These are phyloP conservation scores for Saturnispora saitoi DNA, from an alignment of 805 yeast species.

Conservation along the genomic window DNA sequence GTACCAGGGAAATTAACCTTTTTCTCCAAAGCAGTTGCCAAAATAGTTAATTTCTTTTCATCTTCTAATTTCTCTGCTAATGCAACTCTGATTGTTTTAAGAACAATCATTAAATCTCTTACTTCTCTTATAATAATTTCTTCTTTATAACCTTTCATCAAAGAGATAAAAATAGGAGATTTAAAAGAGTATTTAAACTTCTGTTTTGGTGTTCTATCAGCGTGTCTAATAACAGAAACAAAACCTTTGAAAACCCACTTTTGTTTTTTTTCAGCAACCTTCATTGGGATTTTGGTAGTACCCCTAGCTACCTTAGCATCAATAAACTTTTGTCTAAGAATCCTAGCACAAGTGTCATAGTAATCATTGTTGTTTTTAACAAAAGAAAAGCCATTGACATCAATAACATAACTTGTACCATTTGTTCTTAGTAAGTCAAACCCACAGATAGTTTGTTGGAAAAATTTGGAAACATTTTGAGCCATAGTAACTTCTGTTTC, in stretches of 20 bases:
- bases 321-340: conserved; percentile 64
- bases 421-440: conserved; percentile 87
- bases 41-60: conserved; percentile 60
- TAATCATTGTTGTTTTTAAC: conserved; percentile 86
- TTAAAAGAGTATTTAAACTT: conserved; percentile 93
- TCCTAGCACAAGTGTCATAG: conserved; percentile 75
- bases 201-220: conserved; percentile 97
- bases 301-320: conserved; percentile 47
- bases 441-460: conserved; percentile 94
- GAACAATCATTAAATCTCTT: conserved; percentile 74
- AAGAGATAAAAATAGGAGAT: conserved; percentile 74
- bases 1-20: conserved; percentile 92
- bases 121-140: conserved; percentile 92
- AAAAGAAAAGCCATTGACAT: conserved; percentile 95
- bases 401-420: conserved; percentile 87
- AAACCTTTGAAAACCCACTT: conserved; percentile 96
- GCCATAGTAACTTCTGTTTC: conserved; percentile 79
- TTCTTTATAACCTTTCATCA: conserved; percentile 88
- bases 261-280: conserved; percentile 56
- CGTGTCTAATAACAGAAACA: conserved; percentile 89
- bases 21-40: conserved; percentile 78
- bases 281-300: conserved; percentile 28
- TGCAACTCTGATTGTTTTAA: conserved; percentile 78
- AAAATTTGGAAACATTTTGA: conserved; percentile 57
- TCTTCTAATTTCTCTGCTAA: conserved; percentile 76